These are phyloP conservation scores for Coniferiporia weirii DNA, from an alignment of 1,284 basidiomycete species.

Conservation along the genomic window DNA sequence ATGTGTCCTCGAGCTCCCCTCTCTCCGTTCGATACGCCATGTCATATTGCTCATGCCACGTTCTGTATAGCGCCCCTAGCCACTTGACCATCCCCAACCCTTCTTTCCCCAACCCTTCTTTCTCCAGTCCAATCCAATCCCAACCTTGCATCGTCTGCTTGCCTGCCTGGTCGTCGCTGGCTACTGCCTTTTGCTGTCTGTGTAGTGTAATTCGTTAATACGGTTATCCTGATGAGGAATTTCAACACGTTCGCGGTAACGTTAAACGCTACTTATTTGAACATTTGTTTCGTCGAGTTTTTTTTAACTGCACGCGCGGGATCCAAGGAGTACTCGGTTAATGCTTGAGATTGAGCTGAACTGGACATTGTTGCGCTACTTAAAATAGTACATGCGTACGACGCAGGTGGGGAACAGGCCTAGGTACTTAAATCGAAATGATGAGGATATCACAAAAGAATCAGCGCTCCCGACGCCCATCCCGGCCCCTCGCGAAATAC, in stretches of 20 bases:
- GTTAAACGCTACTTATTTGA: background rate
- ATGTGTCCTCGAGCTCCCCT: background rate
- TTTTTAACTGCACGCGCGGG: too few species aligned
- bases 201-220: background rate
- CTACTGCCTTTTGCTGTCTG: background rate
- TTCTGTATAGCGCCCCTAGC: slow-evolving; percentile 5
- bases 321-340: too few species aligned
- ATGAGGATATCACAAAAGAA: too few species aligned
- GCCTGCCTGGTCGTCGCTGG: background rate
- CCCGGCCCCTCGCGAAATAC: too few species aligned
- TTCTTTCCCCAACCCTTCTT: too few species aligned
- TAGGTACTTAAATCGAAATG: too few species aligned
- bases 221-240: background rate
- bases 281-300: background rate
- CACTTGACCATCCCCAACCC: background rate
- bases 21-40: background rate
- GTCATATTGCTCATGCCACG: background rate
- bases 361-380: too few species aligned
- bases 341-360: too few species aligned
- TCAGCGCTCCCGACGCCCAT: too few species aligned
- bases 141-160: background rate
- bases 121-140: background rate
- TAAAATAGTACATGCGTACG: too few species aligned
- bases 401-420: too few species aligned
- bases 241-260: background rate